phyloP scores from a whole-genome alignment of 331 rosid species.

The Erythrophleum ivorense region DNA sequence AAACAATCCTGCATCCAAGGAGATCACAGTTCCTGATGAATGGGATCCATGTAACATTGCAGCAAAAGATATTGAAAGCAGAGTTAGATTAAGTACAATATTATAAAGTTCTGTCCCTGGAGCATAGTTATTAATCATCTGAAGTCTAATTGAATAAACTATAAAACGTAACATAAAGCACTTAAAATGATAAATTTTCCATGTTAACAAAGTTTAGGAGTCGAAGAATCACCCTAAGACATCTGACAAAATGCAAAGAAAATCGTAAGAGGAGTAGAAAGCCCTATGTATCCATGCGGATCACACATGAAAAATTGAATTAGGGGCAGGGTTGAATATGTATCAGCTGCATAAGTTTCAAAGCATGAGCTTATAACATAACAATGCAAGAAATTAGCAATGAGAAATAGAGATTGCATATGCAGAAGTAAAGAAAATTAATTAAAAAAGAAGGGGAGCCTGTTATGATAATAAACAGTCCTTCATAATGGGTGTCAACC shows the following conservation, averaged over 20 bases:
- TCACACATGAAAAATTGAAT: background rate
- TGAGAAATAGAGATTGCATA: background rate
- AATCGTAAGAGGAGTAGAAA: background rate
- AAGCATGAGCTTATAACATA: background rate
- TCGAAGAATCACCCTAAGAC: background rate
- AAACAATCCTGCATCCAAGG: constrained; percentile 67
- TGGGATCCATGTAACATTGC: constrained; percentile 16
- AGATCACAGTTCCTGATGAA: constrained; percentile 30
- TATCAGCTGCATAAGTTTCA: background rate
- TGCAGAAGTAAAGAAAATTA: background rate
- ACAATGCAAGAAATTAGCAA: background rate
- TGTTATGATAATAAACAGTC: background rate
- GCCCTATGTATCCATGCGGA: background rate
- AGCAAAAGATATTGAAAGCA: constrained; percentile 1
- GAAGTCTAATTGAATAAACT: background rate
- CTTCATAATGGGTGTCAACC: background rate
- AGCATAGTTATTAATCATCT: constrained; percentile 1
- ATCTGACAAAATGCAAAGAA: background rate
- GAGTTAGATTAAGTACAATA: background rate
- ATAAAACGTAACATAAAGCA: background rate
- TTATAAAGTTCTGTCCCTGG: constrained; percentile 9
- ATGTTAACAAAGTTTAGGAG: background rate
- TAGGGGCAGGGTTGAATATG: background rate
- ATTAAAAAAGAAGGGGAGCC: too few relatives aligned
- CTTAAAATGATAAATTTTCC: background rate